These are phyloP conservation scores for Coniosporium apollinis DNA, from an alignment of 495 filamentous ascomycete species.

Conservation along the genomic window DNA sequence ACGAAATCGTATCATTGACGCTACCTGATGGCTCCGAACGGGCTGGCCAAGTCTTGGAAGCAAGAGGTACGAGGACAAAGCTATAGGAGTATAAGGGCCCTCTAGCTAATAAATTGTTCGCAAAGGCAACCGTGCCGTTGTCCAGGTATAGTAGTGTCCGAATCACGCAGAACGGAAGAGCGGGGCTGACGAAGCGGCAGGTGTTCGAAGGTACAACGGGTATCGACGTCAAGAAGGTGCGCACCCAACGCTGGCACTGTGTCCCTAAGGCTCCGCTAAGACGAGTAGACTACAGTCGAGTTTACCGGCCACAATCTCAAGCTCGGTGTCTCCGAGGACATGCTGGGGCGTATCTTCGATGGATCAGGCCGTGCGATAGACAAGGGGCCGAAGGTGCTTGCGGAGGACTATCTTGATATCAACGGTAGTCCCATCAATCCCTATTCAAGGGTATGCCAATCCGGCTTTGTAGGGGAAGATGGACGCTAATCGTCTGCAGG, in stretches of 20 bases:
- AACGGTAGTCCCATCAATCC: constrained; percentile 99
- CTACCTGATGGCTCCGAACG: constrained; percentile 89
- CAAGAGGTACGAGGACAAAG: constrained; percentile 52
- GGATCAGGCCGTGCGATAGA: constrained; percentile 94
- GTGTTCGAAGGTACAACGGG: constrained; percentile 96
- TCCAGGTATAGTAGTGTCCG: constrained; percentile 41
- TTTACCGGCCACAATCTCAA: constrained; percentile 95
- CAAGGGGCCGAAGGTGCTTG: constrained; percentile 95
- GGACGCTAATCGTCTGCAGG: constrained; percentile 30
- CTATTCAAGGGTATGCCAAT: constrained; percentile 63
- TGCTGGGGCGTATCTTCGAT: constrained; percentile 97
- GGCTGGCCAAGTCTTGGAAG: constrained; percentile 92
- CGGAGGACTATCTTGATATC: constrained; percentile 96
- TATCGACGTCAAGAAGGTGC: constrained; percentile 95
- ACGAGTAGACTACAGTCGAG: constrained; percentile 73
- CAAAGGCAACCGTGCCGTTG: constrained; percentile 73
- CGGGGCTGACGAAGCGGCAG: constrained; percentile 26
- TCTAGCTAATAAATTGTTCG: background rate
- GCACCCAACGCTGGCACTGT: too few species aligned
- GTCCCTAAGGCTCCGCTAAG: too few species aligned
- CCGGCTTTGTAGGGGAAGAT: background rate
- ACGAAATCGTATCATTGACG: constrained; percentile 93
- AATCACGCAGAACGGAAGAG: background rate
- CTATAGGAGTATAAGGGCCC: too few species aligned
- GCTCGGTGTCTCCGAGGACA: constrained; percentile 97